A percentile compares a stretch with the other conserved stretches of the same genome.
phyloP scores from a whole-genome alignment of 805 yeast genomes.

The Danielia oregonensis region DNA sequence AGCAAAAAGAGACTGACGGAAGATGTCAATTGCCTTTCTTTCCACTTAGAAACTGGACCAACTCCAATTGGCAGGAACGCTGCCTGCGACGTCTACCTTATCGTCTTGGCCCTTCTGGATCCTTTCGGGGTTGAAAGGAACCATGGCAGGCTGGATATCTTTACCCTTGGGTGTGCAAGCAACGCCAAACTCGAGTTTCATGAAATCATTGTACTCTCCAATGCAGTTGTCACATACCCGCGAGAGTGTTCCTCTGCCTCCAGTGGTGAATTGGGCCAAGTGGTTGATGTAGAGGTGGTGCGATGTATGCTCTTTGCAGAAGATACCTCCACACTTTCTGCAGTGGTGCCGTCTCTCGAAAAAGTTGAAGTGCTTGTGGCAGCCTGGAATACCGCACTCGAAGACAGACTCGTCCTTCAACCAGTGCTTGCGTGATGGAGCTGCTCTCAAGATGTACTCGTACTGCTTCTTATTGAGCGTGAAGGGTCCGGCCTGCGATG shows the following conservation, averaged over 20 bases:
- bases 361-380: conserved; percentile 67
- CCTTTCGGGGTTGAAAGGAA: conserved; percentile 6
- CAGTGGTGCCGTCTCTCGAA: conserved; percentile 83
- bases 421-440: conserved; percentile 68
- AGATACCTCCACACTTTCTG: conserved; percentile 79
- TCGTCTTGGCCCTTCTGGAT: conserved; percentile 16
- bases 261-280: conserved; percentile 62
- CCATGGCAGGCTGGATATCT: conserved; percentile 7
- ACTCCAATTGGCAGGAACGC: conserved; percentile 72
- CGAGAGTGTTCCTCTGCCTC: conserved; percentile 61
- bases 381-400: conserved; percentile 54
- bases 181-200: conserved; percentile 39
- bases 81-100: conserved; percentile 43
- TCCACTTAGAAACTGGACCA: conserved; percentile 74
- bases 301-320: conserved; percentile 64
- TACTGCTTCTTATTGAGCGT: conserved; percentile 16
- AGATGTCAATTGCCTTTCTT: no score
- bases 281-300: conserved; percentile 53
- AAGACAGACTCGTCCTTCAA: conserved; percentile 62
- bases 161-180: conserved; percentile 4
- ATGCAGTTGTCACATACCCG: conserved; percentile 71
- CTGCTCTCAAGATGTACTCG: conserved; percentile 28
- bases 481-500: conserved; percentile 8
- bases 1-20: no score
- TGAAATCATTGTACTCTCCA: conserved; percentile 53